Base-by-base conservation (phyloP, 441 rosid species). In the Mallotus repandus region DNA sequence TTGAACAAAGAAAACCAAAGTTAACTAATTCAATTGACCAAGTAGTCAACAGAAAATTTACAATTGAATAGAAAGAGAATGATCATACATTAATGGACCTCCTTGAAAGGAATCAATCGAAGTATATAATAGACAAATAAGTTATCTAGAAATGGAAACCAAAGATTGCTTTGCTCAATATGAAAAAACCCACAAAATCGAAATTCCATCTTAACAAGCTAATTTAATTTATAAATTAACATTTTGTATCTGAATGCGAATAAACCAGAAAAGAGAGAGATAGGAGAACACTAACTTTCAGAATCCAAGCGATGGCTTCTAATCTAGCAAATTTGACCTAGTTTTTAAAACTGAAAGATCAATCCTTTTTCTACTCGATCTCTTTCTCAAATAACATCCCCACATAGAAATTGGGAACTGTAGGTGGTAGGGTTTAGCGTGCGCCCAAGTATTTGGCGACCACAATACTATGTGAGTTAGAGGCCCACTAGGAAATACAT, bases 51-150 rank as follows among this genome's bases (percentile, higher is more conserved):
- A 68, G 48, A 53, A 25, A 68, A 49, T 43, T 54, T n/a, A 16
- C 2, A 45, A 62, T 9, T 46, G 6, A 32, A 32, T 4, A 21
- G 32, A 67, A 60, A 66, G 4, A 19, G 18, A 19, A 13, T 22
- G 5, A 64, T 29, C 91, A 78, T 77, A 87, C 92, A 79, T 73
- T 76, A 74, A 85, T 80, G n/a, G 77, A 66, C 71, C 66, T 58
- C 59, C 19, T 84, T 22, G 89, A 79, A 65, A 90, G 80, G 79
- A 83, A 90, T 45, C 77, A 85, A 80, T 90, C 96, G 32, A 88
- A 86, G 78, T 86, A 88, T 53, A 77, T 74, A 50, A 90, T 74
- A 1, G 92, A 82, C 59, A 87, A 46, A 45, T 80, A 88, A 66
- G 83, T 86, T 10, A 90, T 90, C 74, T 81, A 83, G 71, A 78